Evolutionary conservation across 139 green algal genomes (phyloP), one percentile per base, ranked within the genome.

Genomic region (Monoraphidium neglectum): DNA sequence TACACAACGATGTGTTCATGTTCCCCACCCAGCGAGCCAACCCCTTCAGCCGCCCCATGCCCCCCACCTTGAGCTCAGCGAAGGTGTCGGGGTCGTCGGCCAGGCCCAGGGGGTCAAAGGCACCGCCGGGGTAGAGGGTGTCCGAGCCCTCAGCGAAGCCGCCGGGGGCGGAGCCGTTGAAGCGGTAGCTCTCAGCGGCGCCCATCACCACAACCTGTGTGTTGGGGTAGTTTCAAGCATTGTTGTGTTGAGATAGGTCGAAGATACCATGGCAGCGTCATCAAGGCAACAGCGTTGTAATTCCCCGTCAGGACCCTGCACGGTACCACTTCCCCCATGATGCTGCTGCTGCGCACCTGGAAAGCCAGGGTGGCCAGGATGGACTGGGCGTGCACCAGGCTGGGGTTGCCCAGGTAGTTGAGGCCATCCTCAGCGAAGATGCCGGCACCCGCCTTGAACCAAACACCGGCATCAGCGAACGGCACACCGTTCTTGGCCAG

Each of bases 61-160:
- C n/a, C n/a, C n/a, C n/a, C n/a, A n/a, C 84, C 80, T 90, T 91
- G 46, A 95, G 90, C 89, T 96, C 92, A 70, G 93, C 89, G 49
- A 97, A 89, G 79, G 92, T 91, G 82, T 96, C 93, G 70, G 94
- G 94, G 92, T 98, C 94, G 86, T 98, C 94, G 88, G 94, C 94
- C 81, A 98, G 91, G 73, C 93, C 93, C 78, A 98, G 85, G 80
- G 94, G 94, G 92, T 98, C 94, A 74, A 95, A 95, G 82, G 77
- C 53, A 72, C 84, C 90, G 77, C 89, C 89, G 65, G 88, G 88
- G 86, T 93, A 86, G 68, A 90, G 75, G 63, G 37, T 70, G 86
- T 92, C 88, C 51, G 78, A 68, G 61, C 68, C 79, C 79, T 83
- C 77, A 60, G 46, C 60, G 33, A 82, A 82, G 59, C 78, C 84